These are phyloP conservation scores for Pyrenophora teres DNA, from an alignment of 2,329 filamentous ascomycete species.

Conservation along the genomic window DNA sequence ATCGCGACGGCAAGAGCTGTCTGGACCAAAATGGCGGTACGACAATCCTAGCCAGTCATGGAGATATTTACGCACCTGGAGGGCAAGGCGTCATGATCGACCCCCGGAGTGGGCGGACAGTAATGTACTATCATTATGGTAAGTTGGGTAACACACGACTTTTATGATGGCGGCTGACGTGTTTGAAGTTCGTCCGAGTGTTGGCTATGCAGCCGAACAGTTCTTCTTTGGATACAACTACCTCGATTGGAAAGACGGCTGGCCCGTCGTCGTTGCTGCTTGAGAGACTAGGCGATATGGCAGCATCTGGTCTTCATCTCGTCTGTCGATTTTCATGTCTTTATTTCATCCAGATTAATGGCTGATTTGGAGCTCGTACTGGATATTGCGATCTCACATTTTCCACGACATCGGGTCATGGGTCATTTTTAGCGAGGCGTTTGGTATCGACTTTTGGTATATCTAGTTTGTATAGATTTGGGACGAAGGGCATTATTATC, in stretches of 20 bases:
- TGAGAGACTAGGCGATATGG: not conserved
- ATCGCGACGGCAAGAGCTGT: constrained; percentile 29
- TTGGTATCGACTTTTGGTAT: not conserved
- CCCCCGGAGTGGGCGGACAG: constrained; percentile 17
- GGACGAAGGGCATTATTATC: no score
- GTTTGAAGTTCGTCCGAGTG: constrained; percentile 24
- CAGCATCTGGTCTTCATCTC: not conserved
- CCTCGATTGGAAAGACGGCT: constrained; percentile 34
- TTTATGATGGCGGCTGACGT: constrained; percentile 3
- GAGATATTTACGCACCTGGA: constrained; percentile 42
- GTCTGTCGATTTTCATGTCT: no score
- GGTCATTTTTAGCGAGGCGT: not conserved
- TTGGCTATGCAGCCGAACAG: constrained; percentile 31
- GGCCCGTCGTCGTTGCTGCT: constrained; percentile 31
- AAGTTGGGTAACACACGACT: not conserved
- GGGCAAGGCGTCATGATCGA: constrained; percentile 37
- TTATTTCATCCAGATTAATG: no score
- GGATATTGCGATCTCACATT: no score
- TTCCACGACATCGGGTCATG: no score
- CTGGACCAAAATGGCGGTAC: constrained; percentile 63
- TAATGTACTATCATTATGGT: constrained; percentile 44
- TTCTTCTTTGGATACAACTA: constrained; percentile 42
- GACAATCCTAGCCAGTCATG: constrained; percentile 63
- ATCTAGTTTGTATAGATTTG: no score
- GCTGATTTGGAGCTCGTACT: no score